Base-by-base conservation (phyloP, 495 filamentous ascomycete genomes). In the Symbiotaphrina buchneri region DNA sequence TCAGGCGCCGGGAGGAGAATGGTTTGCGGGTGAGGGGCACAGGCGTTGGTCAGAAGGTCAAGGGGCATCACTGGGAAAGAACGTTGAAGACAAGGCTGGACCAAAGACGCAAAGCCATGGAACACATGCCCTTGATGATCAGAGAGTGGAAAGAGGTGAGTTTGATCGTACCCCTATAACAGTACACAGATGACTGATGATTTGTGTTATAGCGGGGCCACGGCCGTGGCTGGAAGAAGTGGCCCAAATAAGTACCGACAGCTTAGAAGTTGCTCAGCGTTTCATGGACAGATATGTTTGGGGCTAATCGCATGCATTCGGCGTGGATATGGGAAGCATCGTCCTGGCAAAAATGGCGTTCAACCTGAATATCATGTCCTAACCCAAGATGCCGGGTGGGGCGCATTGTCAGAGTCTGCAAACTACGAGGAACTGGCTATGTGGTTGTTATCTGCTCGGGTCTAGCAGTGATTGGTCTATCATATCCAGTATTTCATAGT, bases 11-110 rank as follows among this genome's bases (percentile, higher is more conserved):
- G 31, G 60, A 69, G 26, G 74, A 84, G 56, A 55, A 70, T 32
- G 83, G 81, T 19, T 47, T 90, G 41, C 56, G 68, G 27, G 70
- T 92, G 39, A 87, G 77, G 64, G 80, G 83, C 41, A 93, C 87
- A 11, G 80, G 85, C 59, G 65, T 80, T 37, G 83, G 82, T n/a
- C 66, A 90, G 59, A 69, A 65, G 49, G 83, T 92, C 41, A 94
- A 93, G 70, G 87, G 87, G 44, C 80, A 94, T 54, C 62, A 65
- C 47, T 79, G 79, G 69, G 87, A 97, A 63, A 68, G 87, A 51
- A 78, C 71, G 39, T 55, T 93, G 60, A 73, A 75, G 55, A 56
- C 61, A 28, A 68, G 68, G 49, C 63, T 95, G 58, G 84, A 92
- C 50, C 69, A 74, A 57, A 67, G 83, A 48, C 74, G 71, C 62